These are phyloP conservation scores for Coniochaeta hoffmannii DNA, from an alignment of 2,329 filamentous ascomycete species.

Conservation along the genomic window DNA sequence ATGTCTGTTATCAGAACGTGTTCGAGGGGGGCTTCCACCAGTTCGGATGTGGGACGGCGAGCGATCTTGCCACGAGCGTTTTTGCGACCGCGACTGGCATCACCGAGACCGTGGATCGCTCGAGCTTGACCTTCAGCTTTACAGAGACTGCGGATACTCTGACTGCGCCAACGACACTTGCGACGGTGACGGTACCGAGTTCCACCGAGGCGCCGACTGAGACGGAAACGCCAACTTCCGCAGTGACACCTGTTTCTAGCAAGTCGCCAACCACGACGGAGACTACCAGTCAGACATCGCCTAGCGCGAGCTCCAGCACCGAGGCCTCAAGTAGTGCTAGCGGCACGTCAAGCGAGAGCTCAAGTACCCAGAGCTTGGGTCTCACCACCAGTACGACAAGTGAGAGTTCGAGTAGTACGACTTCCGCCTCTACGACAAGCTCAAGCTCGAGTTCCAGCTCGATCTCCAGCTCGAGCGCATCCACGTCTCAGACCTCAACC, in stretches of 20 bases:
- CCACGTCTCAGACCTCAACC: slow-evolving; percentile 3
- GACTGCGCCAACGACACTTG: slow-evolving; percentile 33
- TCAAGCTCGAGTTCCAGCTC: slow-evolving; percentile 5
- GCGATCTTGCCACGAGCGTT: slow-evolving; percentile 40
- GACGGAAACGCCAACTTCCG: background rate
- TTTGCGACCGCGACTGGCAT: slow-evolving; percentile 36
- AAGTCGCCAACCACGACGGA: slow-evolving; percentile 6
- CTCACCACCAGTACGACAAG: slow-evolving; percentile 1
- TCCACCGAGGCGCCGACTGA: background rate
- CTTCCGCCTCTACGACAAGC: slow-evolving; percentile 7
- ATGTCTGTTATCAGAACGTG: slow-evolving; percentile 48
- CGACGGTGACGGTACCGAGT: slow-evolving; percentile 12
- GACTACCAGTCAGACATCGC: slow-evolving; percentile 2
- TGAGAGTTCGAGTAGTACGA: slow-evolving; percentile 6
- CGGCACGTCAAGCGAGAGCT: slow-evolving; percentile 1
- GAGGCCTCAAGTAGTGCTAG: slow-evolving; percentile 4
- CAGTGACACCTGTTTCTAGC: background rate
- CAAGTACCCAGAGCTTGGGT: slow-evolving; percentile 6
- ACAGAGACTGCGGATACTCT: slow-evolving; percentile 31
- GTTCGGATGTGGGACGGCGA: slow-evolving; percentile 47
- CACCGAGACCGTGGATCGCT: slow-evolving; percentile 25
- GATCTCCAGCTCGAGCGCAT: slow-evolving; percentile 8
- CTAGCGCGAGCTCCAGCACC: slow-evolving; percentile 12
- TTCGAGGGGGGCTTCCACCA: slow-evolving; percentile 50
- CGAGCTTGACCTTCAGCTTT: slow-evolving; percentile 30